These are phyloP conservation scores for Ilex aquifolium DNA, from an alignment of 257 asterid species.

Conservation along the genomic window DNA sequence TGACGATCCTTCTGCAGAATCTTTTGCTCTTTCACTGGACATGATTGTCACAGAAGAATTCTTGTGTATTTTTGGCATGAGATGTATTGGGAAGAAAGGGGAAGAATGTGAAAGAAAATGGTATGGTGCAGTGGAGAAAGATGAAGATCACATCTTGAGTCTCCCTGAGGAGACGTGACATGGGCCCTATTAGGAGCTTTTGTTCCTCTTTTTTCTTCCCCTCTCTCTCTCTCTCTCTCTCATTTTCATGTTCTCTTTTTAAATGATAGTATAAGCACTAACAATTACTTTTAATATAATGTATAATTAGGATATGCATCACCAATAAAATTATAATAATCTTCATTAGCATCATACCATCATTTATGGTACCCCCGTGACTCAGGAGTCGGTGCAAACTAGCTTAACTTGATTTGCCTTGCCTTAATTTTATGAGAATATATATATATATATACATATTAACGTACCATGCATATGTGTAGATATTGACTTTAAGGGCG, in stretches of 20 bases:
- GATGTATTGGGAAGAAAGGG: constrained; percentile 4
- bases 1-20: constrained; percentile 24
- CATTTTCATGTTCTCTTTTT: constrained; percentile 9
- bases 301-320: constrained; percentile 17
- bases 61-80: constrained; percentile 33
- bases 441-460: not conserved
- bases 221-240: not conserved
- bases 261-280: not conserved
- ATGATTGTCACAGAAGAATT: constrained; percentile 29
- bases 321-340: constrained; percentile 11
- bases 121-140: constrained; percentile 39
- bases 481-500: not conserved
- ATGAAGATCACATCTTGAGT: constrained; percentile 45
- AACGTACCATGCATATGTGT: not conserved
- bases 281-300: not conserved
- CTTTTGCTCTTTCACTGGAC: constrained; percentile 6
- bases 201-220: constrained; percentile 35
- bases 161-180: constrained; percentile 52
- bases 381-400: constrained; percentile 31
- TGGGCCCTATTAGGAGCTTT: constrained; percentile 65
- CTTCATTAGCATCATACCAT: constrained; percentile 10
- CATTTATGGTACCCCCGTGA: constrained; percentile 36
- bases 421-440: not conserved
- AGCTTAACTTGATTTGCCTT: constrained; percentile 5
- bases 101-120: constrained; percentile 27